Evolutionary conservation across 73 alveolate genomes (phyloP), one percentile per base, ranked within the genome.

Genomic region (Paramecium caudatum): DNA sequence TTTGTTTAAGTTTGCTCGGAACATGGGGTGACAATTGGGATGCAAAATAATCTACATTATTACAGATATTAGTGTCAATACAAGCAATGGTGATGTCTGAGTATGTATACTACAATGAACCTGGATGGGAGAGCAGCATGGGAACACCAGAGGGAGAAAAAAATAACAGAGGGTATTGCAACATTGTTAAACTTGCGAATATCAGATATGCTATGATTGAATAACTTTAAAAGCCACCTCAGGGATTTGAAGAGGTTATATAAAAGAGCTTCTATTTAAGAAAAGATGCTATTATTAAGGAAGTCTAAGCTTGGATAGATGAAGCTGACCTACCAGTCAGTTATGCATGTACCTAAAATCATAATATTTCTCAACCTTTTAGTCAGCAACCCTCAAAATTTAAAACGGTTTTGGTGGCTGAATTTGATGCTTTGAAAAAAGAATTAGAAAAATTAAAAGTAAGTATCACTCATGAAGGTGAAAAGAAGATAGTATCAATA

Each of bases 21-120:
- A 97, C 99, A 3, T 97, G 99, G 99, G 93, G 99, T 80, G 99
- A 98, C 17, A 96, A 95, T 47, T 97, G 99, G 99, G 98, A 95
- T 63, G 96, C 99, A 5, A 96, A 95, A 62, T 92, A 96, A 48
- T 94, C 98, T 0, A 97, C 99, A 1, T 90, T 96, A 34, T 91
- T 96, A 55, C 94, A 97, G 87, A 98, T 97, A 33, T 74, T 97
- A 27, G 90, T 97, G 61, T 94, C 98, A 16, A 97, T 97, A 37
- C 95, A 97, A 91, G 98, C 98, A 12, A 96, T 97, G 37, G 96
- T 97, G 63, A 97, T 97, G 99, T 91, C 97, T 63, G 98, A 96
- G 85, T 96, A 96, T 81, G 99, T 97, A 23, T 96, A 96, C 92
- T 96, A 83, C 83, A 97, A 97, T 91, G 99, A 97, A 85, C 99